Evolutionary conservation across 768 basidiomycete species (phyloP), one percentile per base, ranked within the genome.

Genomic region (Suillus alpinus): DNA sequence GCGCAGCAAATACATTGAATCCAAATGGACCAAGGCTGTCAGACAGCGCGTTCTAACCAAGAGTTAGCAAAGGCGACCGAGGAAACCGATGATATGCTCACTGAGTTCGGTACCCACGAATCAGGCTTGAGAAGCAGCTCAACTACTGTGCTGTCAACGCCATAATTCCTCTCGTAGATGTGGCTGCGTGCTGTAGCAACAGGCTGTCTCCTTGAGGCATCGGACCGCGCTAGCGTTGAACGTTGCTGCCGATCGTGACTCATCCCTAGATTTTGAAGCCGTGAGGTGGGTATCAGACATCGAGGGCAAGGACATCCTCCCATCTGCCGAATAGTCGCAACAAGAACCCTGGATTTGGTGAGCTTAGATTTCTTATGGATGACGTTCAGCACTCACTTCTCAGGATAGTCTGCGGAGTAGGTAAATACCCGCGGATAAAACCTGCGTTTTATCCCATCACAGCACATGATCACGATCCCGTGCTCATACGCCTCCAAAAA

Each of bases 41-140:
- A 3, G 73, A 71, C 62, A 78, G 77, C 0, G 76, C 71, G 67
- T 77, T 78, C 77, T 78, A 59, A 41, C 23, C 34, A 4, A 78
- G 57, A 23, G 77, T 68, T 0, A 69, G 70, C 7, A 77, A 68
- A 4, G 78, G 69, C 46, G 77, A 77, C 0, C 60, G 7, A 77
- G 7, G 16, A 64, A 0, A 76, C 32, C 0, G 65, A 62, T 56
- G 75, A 77, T 75, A 7, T 34, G 51, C 69, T 59, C 29, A 76
- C 76, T 23, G 51, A 32, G 8, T 71, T 72, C 1, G 75, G 78
- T 3, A 75, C 70, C 0, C 78, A 76, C 0, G 76, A 61, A 47
- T 78, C 74, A 60, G 75, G 60, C 58, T 78, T 76, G 59, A 78
- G 78, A 68, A 79, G 65, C 5, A 75, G 57, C 59, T 79, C 76